Evolutionary conservation across 495 filamentous ascomycete species (phyloP), one percentile per base, ranked within the genome.

Genomic region (Bryoglossum gracile): DNA sequence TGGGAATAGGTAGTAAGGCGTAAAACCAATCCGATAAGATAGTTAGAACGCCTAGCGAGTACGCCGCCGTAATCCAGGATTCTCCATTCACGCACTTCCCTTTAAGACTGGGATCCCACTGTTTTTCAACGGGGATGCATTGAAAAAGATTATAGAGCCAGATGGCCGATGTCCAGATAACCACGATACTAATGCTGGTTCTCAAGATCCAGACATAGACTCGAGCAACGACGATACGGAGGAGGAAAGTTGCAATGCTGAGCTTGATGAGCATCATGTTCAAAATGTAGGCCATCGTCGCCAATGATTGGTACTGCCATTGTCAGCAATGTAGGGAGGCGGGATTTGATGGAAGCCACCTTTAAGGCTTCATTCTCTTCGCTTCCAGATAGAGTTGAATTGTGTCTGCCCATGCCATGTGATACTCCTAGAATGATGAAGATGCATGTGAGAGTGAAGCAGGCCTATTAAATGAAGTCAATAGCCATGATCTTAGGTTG

Each of bases 181-280:
- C 42, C 19, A 70, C 54, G n/a, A 70, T 34, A 25, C 54, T 37
- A 24, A 70, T 58, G 35, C 58, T 64, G 23, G 48, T 47, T 23
- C 60, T 56, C 3, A 70, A 51, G 24, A 57, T 64, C 52, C 61
- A 70, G 38, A 57, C 63, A 47, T 68, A 70, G 24, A 53, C 35
- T 11, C 57, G 60, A 21, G 60, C 55, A 4, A 61, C 46, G 1
- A 66, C 62, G 8, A 70, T 58, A 0, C 68, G 68, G 5, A 68
- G 58, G 25, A 70, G 61, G 42, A 70, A 70, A 17, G 66, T 53
- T n/a, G 61, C 68, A 37, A 70, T 68, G 52, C 63, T 66, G 11
- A 70, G 53, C 54, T 70, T 70, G 57, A 70, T 68, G 56, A 68
- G 60, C 65, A 64, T 67, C 68, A 70, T 70, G 50, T 65, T 63